phyloP scores from a whole-genome alignment of 208 protist genomes.

The Acanthamoeba castellanii region DNA sequence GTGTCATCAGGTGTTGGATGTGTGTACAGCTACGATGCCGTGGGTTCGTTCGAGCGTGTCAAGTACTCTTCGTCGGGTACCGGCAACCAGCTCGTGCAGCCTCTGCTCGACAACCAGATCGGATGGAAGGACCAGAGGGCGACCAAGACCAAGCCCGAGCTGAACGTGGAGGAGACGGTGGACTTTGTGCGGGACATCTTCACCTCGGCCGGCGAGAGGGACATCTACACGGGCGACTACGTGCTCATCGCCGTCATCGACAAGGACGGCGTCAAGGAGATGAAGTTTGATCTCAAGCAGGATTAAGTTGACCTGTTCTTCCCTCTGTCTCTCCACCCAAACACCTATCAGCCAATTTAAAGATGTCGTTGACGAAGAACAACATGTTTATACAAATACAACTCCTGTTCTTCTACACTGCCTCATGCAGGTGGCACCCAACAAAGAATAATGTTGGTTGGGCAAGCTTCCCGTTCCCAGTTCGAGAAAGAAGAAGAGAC shows the following conservation, averaged over 20 bases:
- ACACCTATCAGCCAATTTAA: background rate
- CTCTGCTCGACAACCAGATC: constrained; percentile 96
- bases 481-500: no score
- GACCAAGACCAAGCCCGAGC: constrained; percentile 64
- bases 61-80: constrained; percentile 95
- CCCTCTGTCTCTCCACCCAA: no score
- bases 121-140: constrained; percentile 33
- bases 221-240: constrained; percentile 98
- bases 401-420: no score
- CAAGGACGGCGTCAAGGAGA: constrained; percentile 77
- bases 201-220: constrained; percentile 96
- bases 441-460: no score
- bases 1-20: constrained; percentile 93
- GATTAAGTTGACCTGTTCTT: background rate
- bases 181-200: constrained; percentile 97
- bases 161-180: constrained; percentile 91
- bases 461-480: no score
- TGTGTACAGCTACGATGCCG: constrained; percentile 98
- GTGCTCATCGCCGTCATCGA: constrained; percentile 95
- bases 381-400: no score
- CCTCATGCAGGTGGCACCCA: no score
- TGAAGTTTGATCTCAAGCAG: constrained; percentile 26
- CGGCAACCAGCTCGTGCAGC: constrained; percentile 96
- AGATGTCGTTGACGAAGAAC: background rate
- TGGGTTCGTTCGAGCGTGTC: constrained; percentile 97